These are phyloP conservation scores for Colletotrichum trifolii DNA, from an alignment of 2,329 filamentous ascomycete species.

Conservation along the genomic window DNA sequence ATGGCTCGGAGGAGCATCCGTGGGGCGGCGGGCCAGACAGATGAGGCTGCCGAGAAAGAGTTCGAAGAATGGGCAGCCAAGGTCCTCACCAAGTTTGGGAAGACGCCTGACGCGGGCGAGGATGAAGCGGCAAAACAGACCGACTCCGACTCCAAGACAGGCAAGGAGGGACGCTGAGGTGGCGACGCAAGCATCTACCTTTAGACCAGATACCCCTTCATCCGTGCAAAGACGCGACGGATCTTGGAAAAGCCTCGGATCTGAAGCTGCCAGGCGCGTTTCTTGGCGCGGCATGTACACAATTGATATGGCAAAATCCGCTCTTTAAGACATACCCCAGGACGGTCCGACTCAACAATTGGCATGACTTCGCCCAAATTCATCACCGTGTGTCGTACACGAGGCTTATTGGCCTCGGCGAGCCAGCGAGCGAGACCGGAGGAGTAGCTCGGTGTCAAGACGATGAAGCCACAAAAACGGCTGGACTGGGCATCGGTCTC, in stretches of 20 bases:
- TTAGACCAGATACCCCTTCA: conserved; percentile 11
- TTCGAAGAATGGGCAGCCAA: conserved; percentile 71
- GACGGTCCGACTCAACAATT: conserved; percentile 23
- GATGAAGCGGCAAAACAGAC: conserved; percentile 8
- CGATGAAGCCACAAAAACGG: conserved; percentile 31
- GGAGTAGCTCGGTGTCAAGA: conserved; percentile 17
- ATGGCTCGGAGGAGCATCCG: conserved; percentile 58
- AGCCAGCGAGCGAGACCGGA: conserved; percentile 31
- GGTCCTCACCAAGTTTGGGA: conserved; percentile 63
- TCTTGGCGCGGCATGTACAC: conserved; percentile 25
- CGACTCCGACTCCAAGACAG: conserved; percentile 27
- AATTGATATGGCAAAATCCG: conserved; percentile 26
- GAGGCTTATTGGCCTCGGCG: conserved; percentile 2
- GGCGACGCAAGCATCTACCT: conserved; percentile 30
- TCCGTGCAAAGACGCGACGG: conserved; percentile 1
- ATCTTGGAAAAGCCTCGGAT: conserved; percentile 17
- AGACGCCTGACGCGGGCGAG: conserved; percentile 38
- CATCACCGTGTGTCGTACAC: conserved; percentile 8
- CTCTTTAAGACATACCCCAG: conserved; percentile 29
- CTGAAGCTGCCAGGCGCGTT: conserved; percentile 12
- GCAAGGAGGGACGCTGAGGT: conserved; percentile 32
- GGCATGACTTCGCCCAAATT: conserved; percentile 9
- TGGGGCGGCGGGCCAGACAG: conserved; percentile 45
- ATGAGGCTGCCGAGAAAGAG: conserved; percentile 67
- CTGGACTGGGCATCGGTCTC: conserved; percentile 24